phyloP scores from a whole-genome alignment of 2,329 filamentous ascomycete genomes.

The Trichoderma sp. region DNA sequence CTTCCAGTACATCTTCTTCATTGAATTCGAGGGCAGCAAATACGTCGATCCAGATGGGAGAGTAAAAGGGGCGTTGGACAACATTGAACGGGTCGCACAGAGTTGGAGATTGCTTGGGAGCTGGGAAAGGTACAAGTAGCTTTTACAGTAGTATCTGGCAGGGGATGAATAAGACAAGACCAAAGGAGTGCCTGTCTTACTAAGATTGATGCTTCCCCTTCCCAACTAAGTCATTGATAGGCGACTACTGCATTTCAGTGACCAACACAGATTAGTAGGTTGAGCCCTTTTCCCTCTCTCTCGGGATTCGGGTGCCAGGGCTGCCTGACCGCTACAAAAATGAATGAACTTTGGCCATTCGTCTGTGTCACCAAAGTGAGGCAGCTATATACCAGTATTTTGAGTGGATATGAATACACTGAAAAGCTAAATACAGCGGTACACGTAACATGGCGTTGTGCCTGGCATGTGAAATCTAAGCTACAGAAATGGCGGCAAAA shows the following conservation, averaged over 20 bases:
- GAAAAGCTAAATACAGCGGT: not conserved
- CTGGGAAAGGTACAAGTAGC: slow-evolving; percentile 48
- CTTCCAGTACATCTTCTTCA: slow-evolving; percentile 94
- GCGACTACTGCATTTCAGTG: not conserved
- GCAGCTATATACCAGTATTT: not conserved
- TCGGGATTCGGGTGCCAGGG: not conserved
- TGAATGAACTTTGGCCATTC: not conserved
- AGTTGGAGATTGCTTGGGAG: slow-evolving; percentile 67
- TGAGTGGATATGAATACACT: not conserved
- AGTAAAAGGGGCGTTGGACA: slow-evolving; percentile 59
- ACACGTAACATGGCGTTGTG: not conserved
- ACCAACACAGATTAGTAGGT: not conserved
- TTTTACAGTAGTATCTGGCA: not conserved
- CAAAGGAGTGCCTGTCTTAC: not conserved
- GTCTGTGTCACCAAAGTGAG: not conserved
- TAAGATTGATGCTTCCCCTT: not conserved
- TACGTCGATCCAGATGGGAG: slow-evolving; percentile 49
- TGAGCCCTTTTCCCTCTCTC: not conserved
- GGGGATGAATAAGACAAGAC: not conserved
- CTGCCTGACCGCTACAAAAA: not conserved
- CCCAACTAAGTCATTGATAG: not conserved
- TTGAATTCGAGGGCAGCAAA: slow-evolving; percentile 73
- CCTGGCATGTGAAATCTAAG: not conserved
- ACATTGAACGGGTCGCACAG: slow-evolving; percentile 56
- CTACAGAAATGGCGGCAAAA: not conserved